A percentile compares a stretch with the other conserved stretches of the same genome.
Evolutionary conservation across 129 eudicot species (phyloP).

Genomic region (carrot (Daucus carota)): DNA sequence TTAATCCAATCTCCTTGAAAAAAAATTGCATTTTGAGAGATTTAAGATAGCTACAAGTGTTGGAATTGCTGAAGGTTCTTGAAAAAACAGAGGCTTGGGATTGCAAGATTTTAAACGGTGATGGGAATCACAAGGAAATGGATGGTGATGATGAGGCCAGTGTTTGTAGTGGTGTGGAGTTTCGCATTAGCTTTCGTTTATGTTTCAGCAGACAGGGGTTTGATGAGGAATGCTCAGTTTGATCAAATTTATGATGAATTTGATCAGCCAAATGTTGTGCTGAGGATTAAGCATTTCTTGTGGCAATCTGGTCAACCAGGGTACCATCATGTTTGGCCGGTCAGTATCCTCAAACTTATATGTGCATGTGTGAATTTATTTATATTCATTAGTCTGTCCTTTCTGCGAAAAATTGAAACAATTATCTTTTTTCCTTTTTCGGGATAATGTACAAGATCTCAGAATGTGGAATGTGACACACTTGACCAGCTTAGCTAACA

Average conservation of each 20-base stretch:
- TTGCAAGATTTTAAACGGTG: neutral
- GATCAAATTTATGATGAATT: constrained; percentile 7
- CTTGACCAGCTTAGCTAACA: neutral
- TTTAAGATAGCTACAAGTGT: neutral
- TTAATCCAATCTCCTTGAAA: neutral
- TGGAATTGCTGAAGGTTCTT: neutral
- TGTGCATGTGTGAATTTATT: neutral
- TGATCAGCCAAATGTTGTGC: constrained; percentile 15
- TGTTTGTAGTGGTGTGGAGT: constrained; percentile 35
- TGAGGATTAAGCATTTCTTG: constrained; percentile 36
- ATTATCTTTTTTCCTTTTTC: too few relatives aligned
- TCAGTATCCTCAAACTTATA: constrained; percentile 23
- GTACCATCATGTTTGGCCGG: constrained; percentile 97
- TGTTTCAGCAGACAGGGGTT: constrained; percentile 60
- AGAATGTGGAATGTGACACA: neutral
- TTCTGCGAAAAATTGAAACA: neutral
- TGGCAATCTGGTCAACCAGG: constrained; percentile 60
- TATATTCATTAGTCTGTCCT: neutral
- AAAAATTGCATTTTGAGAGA: neutral
- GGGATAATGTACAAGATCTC: neutral
- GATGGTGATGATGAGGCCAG: constrained; percentile 32
- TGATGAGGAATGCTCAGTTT: constrained; percentile 16
- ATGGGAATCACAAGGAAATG: constrained; percentile 18
- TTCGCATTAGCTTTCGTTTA: constrained; percentile 42
- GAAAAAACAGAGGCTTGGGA: neutral